These are phyloP conservation scores for Blastomyces parvus DNA, from an alignment of 2,329 filamentous ascomycete species.

Conservation along the genomic window DNA sequence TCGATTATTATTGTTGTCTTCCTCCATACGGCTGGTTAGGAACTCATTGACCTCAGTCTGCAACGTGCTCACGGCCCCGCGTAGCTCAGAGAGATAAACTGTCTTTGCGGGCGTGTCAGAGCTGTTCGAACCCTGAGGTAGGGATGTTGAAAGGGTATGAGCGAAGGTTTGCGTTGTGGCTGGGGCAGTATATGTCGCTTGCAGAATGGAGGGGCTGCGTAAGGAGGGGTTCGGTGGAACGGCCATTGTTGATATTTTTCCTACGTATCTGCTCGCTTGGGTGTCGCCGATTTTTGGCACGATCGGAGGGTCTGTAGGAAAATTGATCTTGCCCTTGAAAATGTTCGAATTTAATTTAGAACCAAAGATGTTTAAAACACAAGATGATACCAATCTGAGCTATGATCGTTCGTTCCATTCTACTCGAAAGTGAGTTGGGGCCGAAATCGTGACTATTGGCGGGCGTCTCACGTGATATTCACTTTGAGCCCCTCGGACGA, in stretches of 20 bases:
- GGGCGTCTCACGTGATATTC: neutral
- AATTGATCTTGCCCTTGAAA: neutral
- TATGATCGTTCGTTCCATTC: too few relatives aligned
- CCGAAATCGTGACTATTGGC: neutral
- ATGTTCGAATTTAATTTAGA: neutral
- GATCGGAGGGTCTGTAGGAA: neutral
- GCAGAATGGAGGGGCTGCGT: constrained; percentile 14
- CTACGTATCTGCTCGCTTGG: neutral
- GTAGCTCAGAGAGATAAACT: constrained; percentile 45
- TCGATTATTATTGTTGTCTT: constrained; percentile 42
- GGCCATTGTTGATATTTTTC: constrained; percentile 13
- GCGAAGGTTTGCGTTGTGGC: constrained; percentile 27
- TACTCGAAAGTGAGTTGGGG: too few relatives aligned
- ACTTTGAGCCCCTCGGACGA: too few relatives aligned
- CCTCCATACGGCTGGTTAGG: constrained; percentile 53
- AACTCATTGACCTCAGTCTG: constrained; percentile 51
- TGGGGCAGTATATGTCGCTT: constrained; percentile 21
- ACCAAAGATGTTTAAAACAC: neutral
- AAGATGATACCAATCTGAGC: too few relatives aligned
- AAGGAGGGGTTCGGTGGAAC: constrained; percentile 13
- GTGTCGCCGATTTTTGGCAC: neutral
- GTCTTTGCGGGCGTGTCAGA: constrained; percentile 35
- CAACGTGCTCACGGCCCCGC: constrained; percentile 40
- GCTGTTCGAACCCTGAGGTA: constrained; percentile 12
- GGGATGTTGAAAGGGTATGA: constrained; percentile 23